phyloP scores from a whole-genome alignment of 2,329 filamentous ascomycete genomes.

The Ascochyta rabiei region DNA sequence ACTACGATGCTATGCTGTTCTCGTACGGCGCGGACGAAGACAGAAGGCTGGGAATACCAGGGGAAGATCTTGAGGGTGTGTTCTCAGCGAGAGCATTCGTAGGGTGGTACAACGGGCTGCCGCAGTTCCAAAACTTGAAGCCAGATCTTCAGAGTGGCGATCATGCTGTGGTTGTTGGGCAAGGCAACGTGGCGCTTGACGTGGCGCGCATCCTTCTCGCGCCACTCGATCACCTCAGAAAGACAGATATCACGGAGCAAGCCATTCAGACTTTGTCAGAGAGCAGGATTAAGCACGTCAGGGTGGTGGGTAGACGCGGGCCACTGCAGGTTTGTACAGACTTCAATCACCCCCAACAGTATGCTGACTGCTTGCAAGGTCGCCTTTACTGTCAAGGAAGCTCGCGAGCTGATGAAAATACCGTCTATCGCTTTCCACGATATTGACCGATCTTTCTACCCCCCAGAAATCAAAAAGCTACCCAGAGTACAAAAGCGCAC shows the following conservation, averaged over 20 bases:
- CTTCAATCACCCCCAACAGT: too few relatives aligned
- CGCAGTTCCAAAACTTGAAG: slow-evolving; percentile 74
- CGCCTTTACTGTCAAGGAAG: slow-evolving; percentile 93
- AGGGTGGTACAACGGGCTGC: slow-evolving; percentile 97
- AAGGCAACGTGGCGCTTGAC: slow-evolving; percentile 95
- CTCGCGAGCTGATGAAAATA: slow-evolving; percentile 84
- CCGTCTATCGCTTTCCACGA: slow-evolving; percentile 73
- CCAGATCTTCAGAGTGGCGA: slow-evolving; percentile 77
- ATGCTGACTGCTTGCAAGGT: slow-evolving; percentile 62
- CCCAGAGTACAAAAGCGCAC: slow-evolving; percentile 77
- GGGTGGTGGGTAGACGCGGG: slow-evolving; percentile 86
- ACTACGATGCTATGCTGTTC: slow-evolving; percentile 93
- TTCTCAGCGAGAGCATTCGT: slow-evolving; percentile 93
- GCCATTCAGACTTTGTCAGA: slow-evolving; percentile 75
- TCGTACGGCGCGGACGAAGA: slow-evolving; percentile 91
- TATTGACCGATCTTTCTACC: slow-evolving; percentile 70
- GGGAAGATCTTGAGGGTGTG: slow-evolving; percentile 78
- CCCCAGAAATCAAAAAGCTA: slow-evolving; percentile 69
- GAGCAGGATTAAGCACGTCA: slow-evolving; percentile 78
- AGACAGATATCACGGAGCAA: slow-evolving; percentile 87
- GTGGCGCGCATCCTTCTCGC: slow-evolving; percentile 86
- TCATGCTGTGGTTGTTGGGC: slow-evolving; percentile 86
- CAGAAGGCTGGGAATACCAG: slow-evolving; percentile 75
- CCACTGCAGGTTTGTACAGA: slow-evolving; percentile 73
- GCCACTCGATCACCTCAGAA: slow-evolving; percentile 72